phyloP scores from a whole-genome alignment of 2,329 filamentous ascomycete species.

The Periconia sp. region DNA sequence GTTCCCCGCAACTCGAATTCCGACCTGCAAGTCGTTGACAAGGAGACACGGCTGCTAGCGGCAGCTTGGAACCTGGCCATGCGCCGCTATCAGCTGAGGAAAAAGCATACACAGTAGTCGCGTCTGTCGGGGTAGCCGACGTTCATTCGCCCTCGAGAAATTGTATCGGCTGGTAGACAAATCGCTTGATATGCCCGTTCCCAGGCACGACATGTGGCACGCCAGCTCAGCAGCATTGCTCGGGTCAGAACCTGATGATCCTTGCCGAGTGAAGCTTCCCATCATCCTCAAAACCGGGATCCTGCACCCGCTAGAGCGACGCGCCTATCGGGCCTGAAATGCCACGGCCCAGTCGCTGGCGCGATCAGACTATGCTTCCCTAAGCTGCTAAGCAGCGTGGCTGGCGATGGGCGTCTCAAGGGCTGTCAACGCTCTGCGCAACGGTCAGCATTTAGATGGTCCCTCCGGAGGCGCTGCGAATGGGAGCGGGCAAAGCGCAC shows the following conservation, averaged over 20 bases:
- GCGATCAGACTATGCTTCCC: conserved; percentile 34
- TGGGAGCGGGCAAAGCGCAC: conserved; percentile 14
- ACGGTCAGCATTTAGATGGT: conserved; percentile 28
- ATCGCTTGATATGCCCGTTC: background rate
- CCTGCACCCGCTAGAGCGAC: conserved; percentile 12
- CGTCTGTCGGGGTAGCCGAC: background rate
- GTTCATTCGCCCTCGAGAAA: background rate
- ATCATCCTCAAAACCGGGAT: conserved; percentile 9
- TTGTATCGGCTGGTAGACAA: background rate
- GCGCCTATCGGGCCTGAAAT: conserved; percentile 21
- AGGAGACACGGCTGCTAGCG: background rate
- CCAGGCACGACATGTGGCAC: conserved; percentile 1
- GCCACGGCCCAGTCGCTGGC: conserved; percentile 20
- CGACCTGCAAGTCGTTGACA: no score
- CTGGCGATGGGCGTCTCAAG: conserved; percentile 27
- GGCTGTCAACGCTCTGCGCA: conserved; percentile 27
- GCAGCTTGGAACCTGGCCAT: background rate
- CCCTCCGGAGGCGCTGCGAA: conserved; percentile 23
- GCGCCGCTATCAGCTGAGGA: conserved; percentile 1
- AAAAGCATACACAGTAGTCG: background rate
- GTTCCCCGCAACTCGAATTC: conserved; percentile 13
- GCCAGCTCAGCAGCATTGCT: conserved; percentile 10
- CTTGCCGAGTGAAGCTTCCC: conserved; percentile 8
- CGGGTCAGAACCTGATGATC: conserved; percentile 17
- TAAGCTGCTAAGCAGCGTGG: conserved; percentile 34